Evolutionary conservation across 2,329 filamentous ascomycete genomes (phyloP).

Genomic region (Chaetomium sp.): DNA sequence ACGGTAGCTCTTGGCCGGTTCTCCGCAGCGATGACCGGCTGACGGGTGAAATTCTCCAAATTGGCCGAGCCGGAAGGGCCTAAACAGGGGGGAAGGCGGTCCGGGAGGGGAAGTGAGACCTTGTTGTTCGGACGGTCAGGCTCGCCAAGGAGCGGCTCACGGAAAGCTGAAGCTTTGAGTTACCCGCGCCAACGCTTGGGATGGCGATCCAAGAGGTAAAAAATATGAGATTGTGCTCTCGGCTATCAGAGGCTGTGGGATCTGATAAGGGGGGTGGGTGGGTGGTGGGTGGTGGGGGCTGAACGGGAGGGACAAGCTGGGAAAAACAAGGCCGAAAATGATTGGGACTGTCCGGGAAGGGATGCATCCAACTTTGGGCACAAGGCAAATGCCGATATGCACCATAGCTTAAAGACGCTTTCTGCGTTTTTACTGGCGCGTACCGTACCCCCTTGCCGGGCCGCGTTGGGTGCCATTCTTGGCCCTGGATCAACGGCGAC

Average conservation of each 20-base stretch:
- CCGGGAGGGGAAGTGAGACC: neutral
- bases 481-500: conserved; percentile 7
- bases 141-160: conserved; percentile 25
- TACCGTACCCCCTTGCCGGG: conserved; percentile 16
- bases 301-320: neutral
- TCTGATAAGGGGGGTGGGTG: conserved; percentile 19
- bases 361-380: conserved; percentile 11
- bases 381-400: conserved; percentile 26
- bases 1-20: conserved; percentile 81
- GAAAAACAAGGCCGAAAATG: conserved; percentile 16
- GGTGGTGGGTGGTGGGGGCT: neutral
- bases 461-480: conserved; percentile 15
- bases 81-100: conserved; percentile 28
- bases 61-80: conserved; percentile 70
- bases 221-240: conserved; percentile 12
- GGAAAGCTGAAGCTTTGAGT: conserved; percentile 22
- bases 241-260: conserved; percentile 14
- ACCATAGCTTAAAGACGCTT: conserved; percentile 20
- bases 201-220: neutral
- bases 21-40: conserved; percentile 73
- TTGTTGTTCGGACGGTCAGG: neutral
- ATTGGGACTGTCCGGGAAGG: conserved; percentile 11
- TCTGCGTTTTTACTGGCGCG: conserved; percentile 17
- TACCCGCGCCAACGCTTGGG: conserved; percentile 19
- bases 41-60: conserved; percentile 80